phyloP scores from a whole-genome alignment of 1,284 basidiomycete species.

The Laetiporus sulphureus region DNA sequence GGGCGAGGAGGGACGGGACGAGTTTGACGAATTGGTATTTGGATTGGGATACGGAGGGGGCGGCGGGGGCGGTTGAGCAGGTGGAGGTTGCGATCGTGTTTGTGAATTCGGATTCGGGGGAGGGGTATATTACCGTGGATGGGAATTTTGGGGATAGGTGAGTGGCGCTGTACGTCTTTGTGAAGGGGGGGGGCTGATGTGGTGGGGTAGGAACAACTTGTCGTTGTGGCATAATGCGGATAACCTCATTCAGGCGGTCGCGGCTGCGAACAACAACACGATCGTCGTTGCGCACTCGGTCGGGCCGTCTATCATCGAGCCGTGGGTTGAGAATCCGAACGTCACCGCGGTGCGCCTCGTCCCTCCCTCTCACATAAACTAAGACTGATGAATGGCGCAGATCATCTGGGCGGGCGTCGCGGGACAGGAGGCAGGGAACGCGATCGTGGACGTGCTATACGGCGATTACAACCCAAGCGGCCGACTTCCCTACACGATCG shows the following conservation, averaged over 20 bases:
- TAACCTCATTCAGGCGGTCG: conserved; percentile 50
- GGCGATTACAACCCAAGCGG: conserved; percentile 70
- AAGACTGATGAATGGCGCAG: conserved; percentile 17
- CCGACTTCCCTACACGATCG: conserved; percentile 78
- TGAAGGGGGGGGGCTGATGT: background rate
- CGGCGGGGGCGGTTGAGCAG: conserved; percentile 40
- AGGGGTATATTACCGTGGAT: conserved; percentile 71
- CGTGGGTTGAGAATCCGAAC: conserved; percentile 76
- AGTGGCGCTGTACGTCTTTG: conserved; percentile 5
- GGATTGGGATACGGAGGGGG: conserved; percentile 55
- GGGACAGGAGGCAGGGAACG: conserved; percentile 75
- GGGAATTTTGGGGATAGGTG: conserved; percentile 68
- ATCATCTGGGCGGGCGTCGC: conserved; percentile 62
- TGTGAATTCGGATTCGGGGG: conserved; percentile 69
- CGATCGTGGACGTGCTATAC: conserved; percentile 68
- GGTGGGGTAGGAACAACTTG: conserved; percentile 55
- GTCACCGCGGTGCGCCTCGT: conserved; percentile 48
- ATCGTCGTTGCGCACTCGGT: conserved; percentile 79
- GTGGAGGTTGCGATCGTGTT: conserved; percentile 69
- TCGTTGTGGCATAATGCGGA: conserved; percentile 80
- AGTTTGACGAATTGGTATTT: conserved; percentile 53
- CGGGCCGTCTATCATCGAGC: conserved; percentile 66
- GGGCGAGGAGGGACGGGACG: conserved; percentile 53
- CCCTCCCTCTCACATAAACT: conserved; percentile 24
- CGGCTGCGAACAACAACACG: conserved; percentile 66